phyloP scores from a whole-genome alignment of 2,329 filamentous ascomycete species.

The Aspergillus transmontanensis region DNA sequence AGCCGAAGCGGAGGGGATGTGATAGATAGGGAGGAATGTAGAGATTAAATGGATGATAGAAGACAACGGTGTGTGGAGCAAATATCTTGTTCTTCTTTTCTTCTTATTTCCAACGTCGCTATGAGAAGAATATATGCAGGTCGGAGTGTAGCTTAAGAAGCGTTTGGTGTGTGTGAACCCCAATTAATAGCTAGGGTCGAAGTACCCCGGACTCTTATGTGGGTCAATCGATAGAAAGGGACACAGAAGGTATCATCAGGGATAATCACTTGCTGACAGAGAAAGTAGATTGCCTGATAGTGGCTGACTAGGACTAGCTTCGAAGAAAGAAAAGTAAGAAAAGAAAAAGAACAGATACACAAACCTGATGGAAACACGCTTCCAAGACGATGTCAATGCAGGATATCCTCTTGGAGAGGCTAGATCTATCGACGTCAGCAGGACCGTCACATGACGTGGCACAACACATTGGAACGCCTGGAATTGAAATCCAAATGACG shows the following conservation, averaged over 20 bases:
- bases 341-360: neutral
- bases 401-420: neutral
- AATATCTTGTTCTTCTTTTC: neutral
- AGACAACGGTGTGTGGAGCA: neutral
- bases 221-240: constrained; percentile 2
- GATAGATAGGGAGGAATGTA: neutral
- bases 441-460: constrained; percentile 12
- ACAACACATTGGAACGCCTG: neutral
- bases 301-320: neutral
- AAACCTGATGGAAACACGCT: neutral
- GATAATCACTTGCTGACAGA: neutral
- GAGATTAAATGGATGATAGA: neutral
- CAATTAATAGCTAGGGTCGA: neutral
- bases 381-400: neutral
- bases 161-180: neutral
- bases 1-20: neutral
- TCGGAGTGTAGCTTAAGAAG: neutral
- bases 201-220: neutral
- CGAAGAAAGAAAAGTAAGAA: neutral
- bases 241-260: neutral
- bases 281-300: neutral
- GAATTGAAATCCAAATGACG: neutral
- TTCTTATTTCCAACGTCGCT: neutral
- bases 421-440: constrained; percentile 15
- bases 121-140: neutral